Evolutionary conservation across 306 rosid genomes (phyloP).

Genomic region (Neltuma alba): DNA sequence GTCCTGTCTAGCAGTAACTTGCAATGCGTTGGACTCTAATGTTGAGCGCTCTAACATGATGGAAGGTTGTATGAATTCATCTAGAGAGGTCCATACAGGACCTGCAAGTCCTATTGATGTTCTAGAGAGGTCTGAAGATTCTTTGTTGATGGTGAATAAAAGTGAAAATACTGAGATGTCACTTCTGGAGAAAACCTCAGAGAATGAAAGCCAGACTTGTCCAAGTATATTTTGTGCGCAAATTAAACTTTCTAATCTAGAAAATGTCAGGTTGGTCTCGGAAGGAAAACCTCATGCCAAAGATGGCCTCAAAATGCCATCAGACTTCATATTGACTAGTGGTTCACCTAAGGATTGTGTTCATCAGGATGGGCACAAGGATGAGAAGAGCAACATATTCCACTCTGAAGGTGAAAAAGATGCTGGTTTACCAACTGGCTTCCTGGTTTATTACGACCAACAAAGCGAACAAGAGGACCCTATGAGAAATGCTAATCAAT

Average conservation of each 20-base stretch:
- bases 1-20: conserved; percentile 42
- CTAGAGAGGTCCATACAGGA: conserved; percentile 28
- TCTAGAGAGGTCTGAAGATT: conserved; percentile 38
- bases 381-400: conserved; percentile 32
- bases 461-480: conserved; percentile 50
- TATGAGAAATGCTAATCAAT: conserved; percentile 39
- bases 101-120: conserved; percentile 39
- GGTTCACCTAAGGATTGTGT: conserved; percentile 35
- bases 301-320: conserved; percentile 37
- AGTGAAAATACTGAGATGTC: conserved; percentile 38
- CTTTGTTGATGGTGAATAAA: conserved; percentile 41
- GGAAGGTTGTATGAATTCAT: conserved; percentile 35
- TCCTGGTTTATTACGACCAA: conserved; percentile 41
- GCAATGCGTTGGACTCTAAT: conserved; percentile 38
- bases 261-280: conserved; percentile 19
- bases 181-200: conserved; percentile 29
- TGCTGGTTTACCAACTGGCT: conserved; percentile 33
- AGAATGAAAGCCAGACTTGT: conserved; percentile 36
- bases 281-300: conserved; percentile 42
- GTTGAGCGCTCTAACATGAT: conserved; percentile 27
- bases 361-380: conserved; percentile 49
- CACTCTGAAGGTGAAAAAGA: conserved; percentile 33
- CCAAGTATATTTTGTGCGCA: conserved; percentile 38
- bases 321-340: conserved; percentile 29
- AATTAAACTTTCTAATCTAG: conserved; percentile 32